A percentile compares a stretch with the other conserved stretches of the same genome.
Evolutionary conservation across 2,329 filamentous ascomycete genomes (phyloP).

Genomic region (Phaeosphaeria sp.): DNA sequence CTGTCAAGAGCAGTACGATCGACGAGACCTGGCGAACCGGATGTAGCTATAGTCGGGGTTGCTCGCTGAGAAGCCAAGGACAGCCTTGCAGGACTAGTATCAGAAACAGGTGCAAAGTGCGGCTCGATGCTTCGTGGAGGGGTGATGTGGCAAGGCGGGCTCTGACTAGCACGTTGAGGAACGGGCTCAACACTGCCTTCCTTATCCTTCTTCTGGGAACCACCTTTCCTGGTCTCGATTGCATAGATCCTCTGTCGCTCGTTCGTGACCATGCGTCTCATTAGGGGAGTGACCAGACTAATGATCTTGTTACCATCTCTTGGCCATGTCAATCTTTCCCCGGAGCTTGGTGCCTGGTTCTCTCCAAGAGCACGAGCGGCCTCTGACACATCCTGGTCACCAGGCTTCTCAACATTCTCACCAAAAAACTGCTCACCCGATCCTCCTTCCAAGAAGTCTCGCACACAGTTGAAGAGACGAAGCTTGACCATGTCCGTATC

Average conservation of each 20-base stretch:
- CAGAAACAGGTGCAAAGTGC: slow-evolving; percentile 15
- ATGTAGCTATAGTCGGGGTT: slow-evolving; percentile 3
- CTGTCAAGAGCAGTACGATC: neutral
- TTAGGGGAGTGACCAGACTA: slow-evolving; percentile 62
- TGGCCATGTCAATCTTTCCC: slow-evolving; percentile 59
- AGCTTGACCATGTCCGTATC: slow-evolving; percentile 65
- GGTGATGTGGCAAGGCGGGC: slow-evolving; percentile 1
- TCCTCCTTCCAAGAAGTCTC: slow-evolving; percentile 59
- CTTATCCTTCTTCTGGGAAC: slow-evolving; percentile 44
- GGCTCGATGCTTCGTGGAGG: slow-evolving; percentile 14
- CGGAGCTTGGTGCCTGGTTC: slow-evolving; percentile 39
- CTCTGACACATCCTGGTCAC: slow-evolving; percentile 40
- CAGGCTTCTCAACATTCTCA: slow-evolving; percentile 41
- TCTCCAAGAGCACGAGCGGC: slow-evolving; percentile 49
- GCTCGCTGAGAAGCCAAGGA: slow-evolving; percentile 2
- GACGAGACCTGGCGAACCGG: neutral
- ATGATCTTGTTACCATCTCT: slow-evolving; percentile 63
- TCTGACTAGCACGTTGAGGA: slow-evolving; percentile 7
- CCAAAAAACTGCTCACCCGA: slow-evolving; percentile 61
- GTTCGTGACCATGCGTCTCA: slow-evolving; percentile 66
- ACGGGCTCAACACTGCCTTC: slow-evolving; percentile 29
- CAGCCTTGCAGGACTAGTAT: slow-evolving; percentile 9
- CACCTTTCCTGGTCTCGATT: slow-evolving; percentile 61
- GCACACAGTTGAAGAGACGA: slow-evolving; percentile 63
- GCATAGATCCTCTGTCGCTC: slow-evolving; percentile 66